A percentile compares a stretch with the other conserved stretches of the same genome.
These are phyloP conservation scores for Pseudogymnoascus sp. DNA, from an alignment of 2,329 filamentous ascomycete genomes.

Conservation along the genomic window DNA sequence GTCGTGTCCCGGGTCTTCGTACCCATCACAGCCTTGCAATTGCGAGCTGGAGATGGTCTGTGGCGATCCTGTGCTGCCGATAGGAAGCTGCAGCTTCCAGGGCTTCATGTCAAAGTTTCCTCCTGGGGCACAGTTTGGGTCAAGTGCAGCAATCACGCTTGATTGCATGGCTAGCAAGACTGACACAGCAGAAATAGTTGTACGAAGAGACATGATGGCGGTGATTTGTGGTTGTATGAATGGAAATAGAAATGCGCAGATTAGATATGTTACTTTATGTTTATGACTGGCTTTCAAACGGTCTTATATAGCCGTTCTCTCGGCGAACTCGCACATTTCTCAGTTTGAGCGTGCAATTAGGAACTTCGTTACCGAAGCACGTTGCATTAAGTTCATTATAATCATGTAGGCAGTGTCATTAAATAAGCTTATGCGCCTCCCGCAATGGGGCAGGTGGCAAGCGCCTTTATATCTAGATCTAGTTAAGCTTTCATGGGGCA, in stretches of 20 bases:
- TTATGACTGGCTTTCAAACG: not conserved
- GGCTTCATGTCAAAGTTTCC: slow-evolving; percentile 30
- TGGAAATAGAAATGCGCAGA: not conserved
- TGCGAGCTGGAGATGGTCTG: slow-evolving; percentile 25
- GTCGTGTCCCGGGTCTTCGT: slow-evolving; percentile 21
- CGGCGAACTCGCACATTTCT: not conserved
- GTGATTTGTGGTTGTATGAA: not conserved
- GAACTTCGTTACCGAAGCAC: not conserved
- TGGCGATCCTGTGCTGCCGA: slow-evolving; percentile 25
- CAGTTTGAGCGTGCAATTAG: not conserved
- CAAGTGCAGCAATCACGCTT: slow-evolving; percentile 8
- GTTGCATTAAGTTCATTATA: not conserved
- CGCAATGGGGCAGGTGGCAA: not conserved
- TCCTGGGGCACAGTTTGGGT: slow-evolving; percentile 20
- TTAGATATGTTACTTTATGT: not conserved
- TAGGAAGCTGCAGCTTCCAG: slow-evolving; percentile 34
- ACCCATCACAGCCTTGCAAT: slow-evolving; percentile 33
- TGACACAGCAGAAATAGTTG: not conserved
- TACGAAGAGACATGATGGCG: not conserved
- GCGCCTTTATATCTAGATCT: not conserved
- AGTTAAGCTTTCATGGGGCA: not conserved
- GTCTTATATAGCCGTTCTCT: not conserved
- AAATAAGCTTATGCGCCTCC: slow-evolving; percentile 1
- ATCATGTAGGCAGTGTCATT: not conserved
- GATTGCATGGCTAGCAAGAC: not conserved